phyloP scores from a whole-genome alignment of 768 basidiomycete species.

The Boletus patriciae region DNA sequence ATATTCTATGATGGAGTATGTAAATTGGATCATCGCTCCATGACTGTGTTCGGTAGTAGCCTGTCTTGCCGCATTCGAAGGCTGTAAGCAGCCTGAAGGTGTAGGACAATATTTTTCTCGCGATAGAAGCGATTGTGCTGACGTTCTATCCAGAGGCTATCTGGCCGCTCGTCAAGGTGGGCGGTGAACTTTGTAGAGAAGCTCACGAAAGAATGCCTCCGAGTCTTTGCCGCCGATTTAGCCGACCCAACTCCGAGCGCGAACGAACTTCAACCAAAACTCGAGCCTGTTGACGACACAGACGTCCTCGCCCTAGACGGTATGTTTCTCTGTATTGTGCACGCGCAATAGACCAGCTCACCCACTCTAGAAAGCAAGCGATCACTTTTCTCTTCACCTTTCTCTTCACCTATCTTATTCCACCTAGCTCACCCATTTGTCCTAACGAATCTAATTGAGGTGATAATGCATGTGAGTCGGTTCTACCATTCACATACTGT shows the following conservation, averaged over 20 bases:
- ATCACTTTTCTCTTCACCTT: slow-evolving; percentile 16
- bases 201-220: slow-evolving; percentile 57
- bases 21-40: no score
- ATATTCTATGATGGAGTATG: no score
- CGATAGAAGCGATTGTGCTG: slow-evolving; percentile 2
- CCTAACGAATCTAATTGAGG: slow-evolving; percentile 48
- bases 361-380: slow-evolving; percentile 27
- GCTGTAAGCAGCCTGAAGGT: slow-evolving; percentile 59
- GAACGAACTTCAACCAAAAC: slow-evolving; percentile 20
- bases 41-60: slow-evolving; percentile 64
- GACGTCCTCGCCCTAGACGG: slow-evolving; percentile 26
- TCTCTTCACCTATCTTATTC: slow-evolving; percentile 47
- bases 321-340: slow-evolving; percentile 26
- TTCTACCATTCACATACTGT: slow-evolving; percentile 55
- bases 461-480: slow-evolving; percentile 56
- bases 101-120: slow-evolving; percentile 35
- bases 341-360: slow-evolving; percentile 42
- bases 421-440: slow-evolving; percentile 63
- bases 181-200: slow-evolving; percentile 58
- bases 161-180: slow-evolving; percentile 74
- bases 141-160: slow-evolving; percentile 50
- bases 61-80: slow-evolving; percentile 62
- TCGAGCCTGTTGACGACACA: slow-evolving; percentile 29
- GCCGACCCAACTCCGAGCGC: slow-evolving; percentile 11
- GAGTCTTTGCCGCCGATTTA: slow-evolving; percentile 33